Evolutionary conservation across 495 filamentous ascomycete genomes (phyloP).

Genomic region (Penicillium coffeae): DNA sequence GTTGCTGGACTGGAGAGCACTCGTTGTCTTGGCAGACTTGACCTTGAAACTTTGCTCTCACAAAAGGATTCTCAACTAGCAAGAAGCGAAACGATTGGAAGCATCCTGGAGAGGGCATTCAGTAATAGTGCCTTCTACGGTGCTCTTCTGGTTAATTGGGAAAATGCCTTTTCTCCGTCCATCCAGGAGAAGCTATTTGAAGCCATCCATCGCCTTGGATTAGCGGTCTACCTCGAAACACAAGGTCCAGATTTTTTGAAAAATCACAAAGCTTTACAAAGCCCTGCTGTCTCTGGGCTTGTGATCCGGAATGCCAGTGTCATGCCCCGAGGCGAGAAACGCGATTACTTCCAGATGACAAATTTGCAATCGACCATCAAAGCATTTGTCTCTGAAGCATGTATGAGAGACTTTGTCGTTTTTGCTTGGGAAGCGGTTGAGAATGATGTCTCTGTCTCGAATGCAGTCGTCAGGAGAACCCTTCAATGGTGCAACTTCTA

Average conservation of each 20-base stretch:
- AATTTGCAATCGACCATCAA: slow-evolving; percentile 44
- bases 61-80: slow-evolving; percentile 19
- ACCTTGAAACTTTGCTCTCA: slow-evolving; percentile 30
- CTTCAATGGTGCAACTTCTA: slow-evolving; percentile 57
- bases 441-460: slow-evolving; percentile 40
- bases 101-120: slow-evolving; percentile 26
- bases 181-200: slow-evolving; percentile 36
- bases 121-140: slow-evolving; percentile 38
- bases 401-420: slow-evolving; percentile 44
- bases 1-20: slow-evolving; percentile 20
- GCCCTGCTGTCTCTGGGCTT: slow-evolving; percentile 35
- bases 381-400: slow-evolving; percentile 52
- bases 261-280: slow-evolving; percentile 35
- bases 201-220: slow-evolving; percentile 30
- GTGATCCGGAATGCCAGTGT: slow-evolving; percentile 51
- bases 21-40: slow-evolving; percentile 39
- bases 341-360: slow-evolving; percentile 48
- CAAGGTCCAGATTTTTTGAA: slow-evolving; percentile 45
- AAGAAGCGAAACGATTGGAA: slow-evolving; percentile 33
- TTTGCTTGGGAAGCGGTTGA: slow-evolving; percentile 54
- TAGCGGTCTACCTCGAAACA: slow-evolving; percentile 50
- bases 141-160: slow-evolving; percentile 50
- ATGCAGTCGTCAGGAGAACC: slow-evolving; percentile 50
- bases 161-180: slow-evolving; percentile 26
- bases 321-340: slow-evolving; percentile 40